Evolutionary conservation across 1,284 basidiomycete species (phyloP).

Genomic region (Wallemia mellicola): DNA sequence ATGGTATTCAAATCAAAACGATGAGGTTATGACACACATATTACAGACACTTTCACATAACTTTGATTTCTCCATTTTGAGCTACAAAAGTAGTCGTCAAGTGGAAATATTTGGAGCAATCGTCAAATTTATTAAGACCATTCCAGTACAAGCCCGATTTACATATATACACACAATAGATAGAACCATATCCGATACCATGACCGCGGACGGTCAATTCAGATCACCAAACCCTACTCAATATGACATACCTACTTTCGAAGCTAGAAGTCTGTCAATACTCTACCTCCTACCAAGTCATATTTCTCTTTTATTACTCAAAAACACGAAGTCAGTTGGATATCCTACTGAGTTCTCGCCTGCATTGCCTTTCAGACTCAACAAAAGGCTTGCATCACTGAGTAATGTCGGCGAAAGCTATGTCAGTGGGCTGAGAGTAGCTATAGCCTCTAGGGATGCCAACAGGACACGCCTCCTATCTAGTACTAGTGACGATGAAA

Average conservation of each 20-base stretch:
- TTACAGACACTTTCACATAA: too few relatives aligned
- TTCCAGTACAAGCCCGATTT: not conserved
- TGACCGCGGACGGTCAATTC: not conserved
- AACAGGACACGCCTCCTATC: not conserved
- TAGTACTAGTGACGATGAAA: not conserved
- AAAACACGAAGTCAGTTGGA: not conserved
- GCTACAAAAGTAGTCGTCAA: too few relatives aligned
- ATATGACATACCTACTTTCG: not conserved
- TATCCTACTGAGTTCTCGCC: not conserved
- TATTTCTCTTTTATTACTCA: not conserved
- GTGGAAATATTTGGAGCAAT: too few relatives aligned
- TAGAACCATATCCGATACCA: not conserved
- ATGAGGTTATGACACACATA: not conserved
- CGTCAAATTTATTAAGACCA: not conserved
- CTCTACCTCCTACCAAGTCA: not conserved
- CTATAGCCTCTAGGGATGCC: not conserved
- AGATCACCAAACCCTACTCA: not conserved
- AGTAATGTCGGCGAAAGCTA: not conserved
- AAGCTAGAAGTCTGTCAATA: not conserved
- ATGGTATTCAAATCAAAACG: not conserved
- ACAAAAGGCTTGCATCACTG: not conserved
- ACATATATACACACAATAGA: not conserved
- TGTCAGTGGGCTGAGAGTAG: not conserved
- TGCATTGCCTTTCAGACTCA: not conserved
- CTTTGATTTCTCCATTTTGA: too few relatives aligned